phyloP scores from a whole-genome alignment of 768 basidiomycete genomes.

The Trametes gibbosa region DNA sequence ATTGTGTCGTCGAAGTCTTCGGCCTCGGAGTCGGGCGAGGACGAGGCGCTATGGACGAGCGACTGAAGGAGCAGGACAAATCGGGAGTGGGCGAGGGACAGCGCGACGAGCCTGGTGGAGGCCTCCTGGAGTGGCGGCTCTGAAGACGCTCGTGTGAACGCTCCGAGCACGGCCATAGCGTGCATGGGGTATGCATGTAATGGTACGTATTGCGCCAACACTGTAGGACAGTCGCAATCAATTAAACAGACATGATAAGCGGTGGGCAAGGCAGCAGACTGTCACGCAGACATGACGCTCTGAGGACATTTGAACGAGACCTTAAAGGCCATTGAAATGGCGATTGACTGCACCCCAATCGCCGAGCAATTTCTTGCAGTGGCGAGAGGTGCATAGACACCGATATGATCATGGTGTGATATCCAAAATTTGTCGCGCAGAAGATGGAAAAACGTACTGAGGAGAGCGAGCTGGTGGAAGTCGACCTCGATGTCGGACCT shows the following conservation, averaged over 20 bases:
- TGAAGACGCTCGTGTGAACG: conserved; percentile 28
- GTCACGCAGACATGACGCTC: no score
- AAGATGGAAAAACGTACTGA: conserved; percentile 64
- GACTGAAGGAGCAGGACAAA: conserved; percentile 74
- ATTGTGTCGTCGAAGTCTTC: conserved; percentile 42
- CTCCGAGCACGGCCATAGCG: conserved; percentile 48
- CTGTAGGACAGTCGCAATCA: conserved; percentile 33
- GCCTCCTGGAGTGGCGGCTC: conserved; percentile 31
- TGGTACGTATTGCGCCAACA: conserved; percentile 60
- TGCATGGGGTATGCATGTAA: conserved; percentile 73
- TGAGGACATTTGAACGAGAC: no score
- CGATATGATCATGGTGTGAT: no score
- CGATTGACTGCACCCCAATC: no score
- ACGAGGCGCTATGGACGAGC: conserved; percentile 58
- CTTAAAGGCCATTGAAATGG: no score
- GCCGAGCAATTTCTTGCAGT: no score
- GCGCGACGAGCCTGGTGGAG: conserved; percentile 40
- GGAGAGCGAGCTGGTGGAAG: conserved; percentile 58
- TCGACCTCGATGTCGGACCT: conserved; percentile 49
- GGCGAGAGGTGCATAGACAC: no score
- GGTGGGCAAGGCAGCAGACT: no score
- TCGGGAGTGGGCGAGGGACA: conserved; percentile 67
- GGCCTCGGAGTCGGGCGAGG: conserved; percentile 37
- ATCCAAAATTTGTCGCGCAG: no score
- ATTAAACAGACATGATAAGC: neutral